Percentiles rank a stretch among this genome's conserved stretches.
Conservation (phyloP, 2,329 filamentous ascomycete species). For the Cytospora schulzeri region DNA sequence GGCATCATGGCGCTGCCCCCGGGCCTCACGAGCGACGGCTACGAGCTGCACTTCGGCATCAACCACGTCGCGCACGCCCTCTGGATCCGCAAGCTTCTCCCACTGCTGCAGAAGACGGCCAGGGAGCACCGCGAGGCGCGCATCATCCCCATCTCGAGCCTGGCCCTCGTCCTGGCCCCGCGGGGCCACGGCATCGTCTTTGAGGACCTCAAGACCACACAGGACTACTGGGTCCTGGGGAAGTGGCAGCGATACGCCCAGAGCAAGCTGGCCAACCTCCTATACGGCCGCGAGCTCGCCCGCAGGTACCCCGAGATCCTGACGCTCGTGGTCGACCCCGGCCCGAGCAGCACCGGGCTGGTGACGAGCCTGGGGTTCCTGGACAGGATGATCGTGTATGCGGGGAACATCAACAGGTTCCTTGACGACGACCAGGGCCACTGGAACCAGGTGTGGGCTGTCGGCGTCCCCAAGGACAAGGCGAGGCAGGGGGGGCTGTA, state of each 20-base stretch:
- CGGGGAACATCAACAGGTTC: constrained; percentile 27
- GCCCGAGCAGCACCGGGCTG: constrained; percentile 31
- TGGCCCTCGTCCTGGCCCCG: constrained; percentile 7
- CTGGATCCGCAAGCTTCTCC: constrained; percentile 34
- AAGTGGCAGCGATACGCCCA: constrained; percentile 35
- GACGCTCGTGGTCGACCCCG: constrained; percentile 34
- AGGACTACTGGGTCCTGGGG: constrained; percentile 26
- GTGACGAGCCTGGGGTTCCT: constrained; percentile 19
- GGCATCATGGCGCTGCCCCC: constrained; percentile 45
- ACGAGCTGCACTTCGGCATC: constrained; percentile 51
- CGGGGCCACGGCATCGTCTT: constrained; percentile 29
- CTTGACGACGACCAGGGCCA: constrained; percentile 24
- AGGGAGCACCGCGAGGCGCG: constrained; percentile 20
- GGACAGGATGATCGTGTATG: constrained; percentile 27
- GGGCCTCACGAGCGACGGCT: constrained; percentile 42
- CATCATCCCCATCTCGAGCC: constrained; percentile 15
- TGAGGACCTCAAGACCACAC: constrained; percentile 33
- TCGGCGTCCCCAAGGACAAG: constrained; percentile 42
- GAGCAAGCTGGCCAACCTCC: constrained; percentile 37
- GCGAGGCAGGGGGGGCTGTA: constrained; percentile 37
- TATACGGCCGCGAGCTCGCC: constrained; percentile 35
- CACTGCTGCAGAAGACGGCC: constrained; percentile 36
- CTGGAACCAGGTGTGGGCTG: constrained; percentile 42
- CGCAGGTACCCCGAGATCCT: constrained; percentile 32
- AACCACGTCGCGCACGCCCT: constrained; percentile 53